phyloP scores from a whole-genome alignment of 2,329 filamentous ascomycete species.

The Aspergillus novofumigatus region DNA sequence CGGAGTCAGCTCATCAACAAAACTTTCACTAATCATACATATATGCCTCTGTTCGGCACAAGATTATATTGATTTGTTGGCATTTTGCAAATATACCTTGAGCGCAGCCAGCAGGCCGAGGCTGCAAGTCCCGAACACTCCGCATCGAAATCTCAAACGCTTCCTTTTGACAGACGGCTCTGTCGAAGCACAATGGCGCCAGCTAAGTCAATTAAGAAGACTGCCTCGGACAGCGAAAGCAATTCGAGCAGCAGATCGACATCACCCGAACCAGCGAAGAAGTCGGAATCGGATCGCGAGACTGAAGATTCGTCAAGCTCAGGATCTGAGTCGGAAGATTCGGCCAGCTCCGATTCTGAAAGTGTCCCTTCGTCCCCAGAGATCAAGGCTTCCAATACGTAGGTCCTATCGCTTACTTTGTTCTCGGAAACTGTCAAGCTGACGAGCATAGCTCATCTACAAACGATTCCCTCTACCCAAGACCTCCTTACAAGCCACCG shows the following conservation, averaged over 20 bases:
- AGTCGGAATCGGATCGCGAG: conserved; percentile 17
- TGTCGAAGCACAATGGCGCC: conserved; percentile 19
- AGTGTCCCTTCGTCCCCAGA: background rate
- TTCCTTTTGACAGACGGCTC: background rate
- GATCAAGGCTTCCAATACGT: conserved; percentile 8
- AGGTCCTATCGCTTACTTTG: background rate
- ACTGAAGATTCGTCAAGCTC: conserved; percentile 16
- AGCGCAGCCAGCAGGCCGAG: background rate
- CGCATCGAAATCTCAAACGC: conserved; percentile 8
- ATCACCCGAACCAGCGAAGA: conserved; percentile 22
- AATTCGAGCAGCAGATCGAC: conserved; percentile 24
- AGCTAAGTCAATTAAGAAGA: background rate
- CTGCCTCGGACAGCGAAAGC: conserved; percentile 20
- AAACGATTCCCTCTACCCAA: conserved; percentile 20
- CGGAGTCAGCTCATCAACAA: background rate
- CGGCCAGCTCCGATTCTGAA: conserved; percentile 11
- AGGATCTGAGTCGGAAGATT: conserved; percentile 16
- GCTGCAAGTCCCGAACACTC: background rate
- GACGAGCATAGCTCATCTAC: conserved; percentile 4
- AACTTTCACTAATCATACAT: background rate
- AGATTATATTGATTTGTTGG: background rate
- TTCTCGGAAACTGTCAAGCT: background rate
- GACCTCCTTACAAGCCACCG: conserved; percentile 40
- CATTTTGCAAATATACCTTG: background rate
- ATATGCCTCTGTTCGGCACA: background rate